These are phyloP conservation scores for Erucastrum elatum DNA, from an alignment of 345 rosid species.

Conservation along the genomic window DNA sequence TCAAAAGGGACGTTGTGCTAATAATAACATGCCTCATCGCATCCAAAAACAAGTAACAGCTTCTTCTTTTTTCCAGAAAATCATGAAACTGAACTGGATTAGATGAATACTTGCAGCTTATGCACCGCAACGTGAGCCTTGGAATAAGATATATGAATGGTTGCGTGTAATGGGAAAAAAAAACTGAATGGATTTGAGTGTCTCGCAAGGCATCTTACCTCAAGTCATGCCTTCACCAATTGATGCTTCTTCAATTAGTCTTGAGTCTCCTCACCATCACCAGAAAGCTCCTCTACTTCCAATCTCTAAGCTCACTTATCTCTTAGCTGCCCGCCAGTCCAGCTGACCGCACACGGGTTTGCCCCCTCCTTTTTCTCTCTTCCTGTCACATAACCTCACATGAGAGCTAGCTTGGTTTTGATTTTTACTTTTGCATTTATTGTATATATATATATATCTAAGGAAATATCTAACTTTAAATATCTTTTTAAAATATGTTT, in stretches of 20 bases:
- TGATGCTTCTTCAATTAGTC: slow-evolving; percentile 41
- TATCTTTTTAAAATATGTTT: not conserved
- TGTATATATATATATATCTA: not conserved
- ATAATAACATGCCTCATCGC: slow-evolving; percentile 36
- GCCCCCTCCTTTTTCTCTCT: not conserved
- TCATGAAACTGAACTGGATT: not conserved
- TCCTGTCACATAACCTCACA: no score
- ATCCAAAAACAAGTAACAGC: not conserved
- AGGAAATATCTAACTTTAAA: not conserved
- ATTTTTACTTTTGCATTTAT: not conserved
- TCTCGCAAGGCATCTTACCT: slow-evolving; percentile 43
- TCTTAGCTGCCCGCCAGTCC: slow-evolving; percentile 52
- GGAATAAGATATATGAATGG: slow-evolving; percentile 52
- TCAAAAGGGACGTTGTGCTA: slow-evolving; percentile 48
- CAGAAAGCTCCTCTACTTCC: slow-evolving; percentile 22
- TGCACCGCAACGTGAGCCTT: slow-evolving; percentile 42
- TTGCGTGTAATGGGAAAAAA: slow-evolving; percentile 39
- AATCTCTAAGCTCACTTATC: slow-evolving; percentile 53
- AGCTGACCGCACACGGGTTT: slow-evolving; percentile 41
- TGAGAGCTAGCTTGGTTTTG: not conserved
- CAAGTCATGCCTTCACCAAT: slow-evolving; percentile 42
- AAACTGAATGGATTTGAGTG: slow-evolving; percentile 42
- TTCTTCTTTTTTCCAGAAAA: not conserved
- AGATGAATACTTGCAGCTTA: slow-evolving; percentile 24
- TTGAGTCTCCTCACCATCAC: not conserved